Base-by-base conservation (phyloP, 2,329 filamentous ascomycete species). In the Ophiostoma novo-ulmi region DNA sequence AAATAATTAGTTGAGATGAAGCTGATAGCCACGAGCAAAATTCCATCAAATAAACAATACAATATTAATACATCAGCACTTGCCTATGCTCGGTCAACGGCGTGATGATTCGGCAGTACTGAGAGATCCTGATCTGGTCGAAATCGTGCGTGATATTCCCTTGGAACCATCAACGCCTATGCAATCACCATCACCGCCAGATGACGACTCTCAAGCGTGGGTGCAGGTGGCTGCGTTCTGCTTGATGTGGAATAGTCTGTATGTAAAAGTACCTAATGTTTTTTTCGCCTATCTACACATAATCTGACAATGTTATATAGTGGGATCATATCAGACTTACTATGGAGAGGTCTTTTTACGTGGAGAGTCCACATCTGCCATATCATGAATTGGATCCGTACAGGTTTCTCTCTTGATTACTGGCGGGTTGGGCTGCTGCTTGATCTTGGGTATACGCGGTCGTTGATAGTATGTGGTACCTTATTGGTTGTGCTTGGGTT, bases 331-430 rank as follows among this genome's bases (percentile, higher is more conserved):
- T n/a, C 61, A 64, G 61, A 64, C 61, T 1, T 64, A 64, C 4
- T 64, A 64, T 36, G 61, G n/a, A 36, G 31, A 64, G 5, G 31
- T 8, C 4, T 14, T 65, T 8, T 31, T 72, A 3, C 3, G 22
- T 10, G 3, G 14, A 31, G 3, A 38, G 1, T 75, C 77, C 4
- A 74, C 79, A 0, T 80, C 81, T 2, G 76, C 78, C 17, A 78
- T 85, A 31, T 80, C 83, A 1, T 85, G 83, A 83, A 81, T 85
- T 22, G 83, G 83, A 3, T 82, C 82, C 20, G 73, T 85, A 0
- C 81, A 85, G 72, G 77, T 81, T 11, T 83, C 80, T 22, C 77
- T 84, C 26, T 75, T 82, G 31, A 80, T 80, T 68, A 75, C 79
- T 17, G 75, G 80, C 44, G 82, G 81, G 0, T 77, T 2, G 82